These are phyloP conservation scores for Tolypocladium ovalisporum DNA, from an alignment of 2,329 filamentous ascomycete genomes.

Conservation along the genomic window DNA sequence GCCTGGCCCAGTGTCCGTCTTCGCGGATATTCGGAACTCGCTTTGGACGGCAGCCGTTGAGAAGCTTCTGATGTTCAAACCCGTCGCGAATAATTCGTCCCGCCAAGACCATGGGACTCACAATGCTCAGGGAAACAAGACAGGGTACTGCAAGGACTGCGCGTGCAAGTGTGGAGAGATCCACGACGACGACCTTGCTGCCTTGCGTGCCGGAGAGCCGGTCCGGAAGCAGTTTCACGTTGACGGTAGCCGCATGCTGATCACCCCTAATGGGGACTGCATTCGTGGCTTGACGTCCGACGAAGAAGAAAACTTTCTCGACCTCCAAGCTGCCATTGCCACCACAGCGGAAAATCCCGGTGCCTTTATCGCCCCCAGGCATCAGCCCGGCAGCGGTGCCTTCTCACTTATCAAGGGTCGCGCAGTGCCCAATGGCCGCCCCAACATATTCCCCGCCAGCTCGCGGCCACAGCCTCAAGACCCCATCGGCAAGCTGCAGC, in stretches of 20 bases:
- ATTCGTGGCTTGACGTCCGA: slow-evolving; percentile 59
- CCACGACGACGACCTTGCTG: slow-evolving; percentile 38
- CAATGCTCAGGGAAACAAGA: slow-evolving; percentile 10
- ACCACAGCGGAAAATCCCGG: slow-evolving; percentile 38
- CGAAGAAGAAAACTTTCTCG: slow-evolving; percentile 60
- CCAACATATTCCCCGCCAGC: slow-evolving; percentile 47
- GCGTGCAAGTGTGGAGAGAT: slow-evolving; percentile 29
- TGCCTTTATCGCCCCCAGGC: slow-evolving; percentile 43
- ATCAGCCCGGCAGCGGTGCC: slow-evolving; percentile 41
- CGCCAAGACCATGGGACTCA: slow-evolving; percentile 14
- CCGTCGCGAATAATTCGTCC: slow-evolving; percentile 17
- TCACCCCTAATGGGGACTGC: slow-evolving; percentile 67
- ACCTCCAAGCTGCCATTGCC: slow-evolving; percentile 52
- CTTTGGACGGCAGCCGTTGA: slow-evolving; percentile 23
- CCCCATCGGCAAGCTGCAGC: slow-evolving; percentile 53
- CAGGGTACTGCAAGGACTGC: slow-evolving; percentile 23
- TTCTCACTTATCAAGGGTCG: slow-evolving; percentile 55
- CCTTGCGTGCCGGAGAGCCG: slow-evolving; percentile 43
- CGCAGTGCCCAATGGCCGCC: slow-evolving; percentile 52
- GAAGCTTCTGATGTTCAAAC: slow-evolving; percentile 25
- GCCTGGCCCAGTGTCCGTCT: slow-evolving; percentile 21
- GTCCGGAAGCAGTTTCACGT: slow-evolving; percentile 47
- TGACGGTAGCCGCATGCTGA: slow-evolving; percentile 56
- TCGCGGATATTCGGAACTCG: slow-evolving; percentile 21
- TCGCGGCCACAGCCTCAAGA: slow-evolving; percentile 39